Evolutionary conservation across 768 basidiomycete species (phyloP).

Genomic region (Phylloporus sp.): DNA sequence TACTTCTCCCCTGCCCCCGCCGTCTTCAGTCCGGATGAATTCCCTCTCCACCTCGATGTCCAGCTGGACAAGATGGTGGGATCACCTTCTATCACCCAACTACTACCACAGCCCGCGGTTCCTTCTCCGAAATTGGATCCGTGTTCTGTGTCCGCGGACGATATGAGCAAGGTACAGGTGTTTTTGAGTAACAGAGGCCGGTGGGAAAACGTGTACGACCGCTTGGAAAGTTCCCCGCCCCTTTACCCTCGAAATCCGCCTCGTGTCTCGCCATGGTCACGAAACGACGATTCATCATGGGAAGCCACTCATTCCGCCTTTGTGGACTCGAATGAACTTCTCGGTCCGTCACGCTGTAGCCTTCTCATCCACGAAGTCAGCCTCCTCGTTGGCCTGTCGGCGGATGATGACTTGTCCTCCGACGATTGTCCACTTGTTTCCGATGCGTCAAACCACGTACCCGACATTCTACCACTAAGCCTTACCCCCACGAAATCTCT

Average conservation of each 20-base stretch:
- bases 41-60: conserved; percentile 6
- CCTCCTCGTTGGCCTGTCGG: conserved; percentile 28
- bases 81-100: not conserved
- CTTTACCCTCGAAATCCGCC: not conserved
- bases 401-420: conserved; percentile 13
- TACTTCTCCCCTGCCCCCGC: conserved; percentile 4
- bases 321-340: not conserved
- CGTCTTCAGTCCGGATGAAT: conserved; percentile 14
- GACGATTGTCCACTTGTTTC: conserved; percentile 1
- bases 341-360: conserved; percentile 23
- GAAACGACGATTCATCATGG: conserved; percentile 12
- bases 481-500: conserved; percentile 20
- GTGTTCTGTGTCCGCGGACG: conserved; percentile 9
- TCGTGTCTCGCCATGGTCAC: not conserved
- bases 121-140: not conserved
- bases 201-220: conserved; percentile 5
- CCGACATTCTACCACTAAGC: conserved; percentile 16
- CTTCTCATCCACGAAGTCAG: conserved; percentile 30
- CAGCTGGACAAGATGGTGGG: conserved; percentile 4
- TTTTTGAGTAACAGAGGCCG: conserved; percentile 15
- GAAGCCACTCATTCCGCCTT: conserved; percentile 6
- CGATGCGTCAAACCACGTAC: not conserved
- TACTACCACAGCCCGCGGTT: not conserved
- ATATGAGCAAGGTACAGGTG: conserved; percentile 11
- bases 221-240: conserved; percentile 9